Evolutionary conservation across 306 rosid species (phyloP).

Genomic region (Nissolia schottii): DNA sequence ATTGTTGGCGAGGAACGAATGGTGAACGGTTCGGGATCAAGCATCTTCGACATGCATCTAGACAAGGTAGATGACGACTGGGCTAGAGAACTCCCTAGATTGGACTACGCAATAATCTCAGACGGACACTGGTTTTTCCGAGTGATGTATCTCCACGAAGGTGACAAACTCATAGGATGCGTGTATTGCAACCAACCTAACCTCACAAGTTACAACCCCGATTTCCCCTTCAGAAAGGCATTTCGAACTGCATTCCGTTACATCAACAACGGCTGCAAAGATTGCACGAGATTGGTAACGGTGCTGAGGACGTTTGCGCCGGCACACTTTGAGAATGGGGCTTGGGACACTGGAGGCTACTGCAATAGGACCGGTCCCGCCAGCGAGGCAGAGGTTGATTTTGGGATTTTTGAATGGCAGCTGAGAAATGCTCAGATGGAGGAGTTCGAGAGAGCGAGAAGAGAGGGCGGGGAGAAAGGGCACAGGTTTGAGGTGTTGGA

Average conservation of each 20-base stretch:
- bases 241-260: constrained; percentile 43
- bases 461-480: too few species aligned
- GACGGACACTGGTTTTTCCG: constrained; percentile 82
- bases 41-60: constrained; percentile 51
- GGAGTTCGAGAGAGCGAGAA: too few species aligned
- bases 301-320: too few species aligned
- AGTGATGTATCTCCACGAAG: constrained; percentile 43
- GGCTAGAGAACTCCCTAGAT: constrained; percentile 43
- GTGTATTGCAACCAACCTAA: constrained; percentile 56
- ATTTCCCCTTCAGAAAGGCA: constrained; percentile 49
- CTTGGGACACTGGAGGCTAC: too few species aligned
- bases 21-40: constrained; percentile 54
- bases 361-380: too few species aligned
- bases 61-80: constrained; percentile 57
- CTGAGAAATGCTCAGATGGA: too few species aligned
- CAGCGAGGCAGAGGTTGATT: too few species aligned
- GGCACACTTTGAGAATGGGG: too few species aligned
- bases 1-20: constrained; percentile 58
- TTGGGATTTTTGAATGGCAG: too few species aligned
- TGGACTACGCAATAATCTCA: too few species aligned
- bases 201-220: too few species aligned
- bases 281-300: constrained; percentile 42
- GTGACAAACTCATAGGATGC: constrained; percentile 39
- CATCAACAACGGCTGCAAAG: constrained; percentile 40
- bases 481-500: too few species aligned